These are phyloP conservation scores for Solanum sejunctum DNA, from an alignment of 257 asterid genomes.

Conservation along the genomic window DNA sequence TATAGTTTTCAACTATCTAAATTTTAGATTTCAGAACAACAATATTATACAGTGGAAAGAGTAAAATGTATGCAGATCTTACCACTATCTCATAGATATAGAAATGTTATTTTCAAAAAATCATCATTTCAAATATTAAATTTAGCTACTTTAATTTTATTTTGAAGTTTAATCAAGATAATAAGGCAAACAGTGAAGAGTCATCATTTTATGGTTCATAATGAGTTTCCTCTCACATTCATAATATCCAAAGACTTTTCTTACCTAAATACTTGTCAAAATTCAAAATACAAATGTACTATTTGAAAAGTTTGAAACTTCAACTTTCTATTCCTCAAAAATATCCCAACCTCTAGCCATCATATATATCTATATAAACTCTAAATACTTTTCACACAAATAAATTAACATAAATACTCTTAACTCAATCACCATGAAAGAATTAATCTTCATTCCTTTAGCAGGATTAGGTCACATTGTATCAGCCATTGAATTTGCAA, in stretches of 20 bases:
- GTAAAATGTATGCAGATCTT: too few species aligned
- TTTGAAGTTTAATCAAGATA: too few species aligned
- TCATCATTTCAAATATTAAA: too few species aligned
- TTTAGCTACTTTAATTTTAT: too few species aligned
- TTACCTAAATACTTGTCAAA: neutral
- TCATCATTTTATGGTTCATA: neutral
- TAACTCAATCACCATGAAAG: neutral
- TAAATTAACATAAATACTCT: neutral
- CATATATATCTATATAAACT: neutral
- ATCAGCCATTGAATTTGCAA: constrained; percentile 1
- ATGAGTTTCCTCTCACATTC: neutral
- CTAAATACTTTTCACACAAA: neutral
- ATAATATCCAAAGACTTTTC: neutral
- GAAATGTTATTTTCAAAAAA: too few species aligned
- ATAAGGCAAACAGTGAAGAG: too few species aligned
- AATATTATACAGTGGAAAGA: too few species aligned
- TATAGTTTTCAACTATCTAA: too few species aligned
- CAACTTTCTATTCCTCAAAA: neutral
- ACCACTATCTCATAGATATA: too few species aligned
- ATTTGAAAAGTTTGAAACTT: neutral
- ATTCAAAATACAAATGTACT: neutral
- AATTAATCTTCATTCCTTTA: constrained; percentile 21
- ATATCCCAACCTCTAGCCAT: neutral
- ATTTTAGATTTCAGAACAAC: too few species aligned
- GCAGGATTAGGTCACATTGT: constrained; percentile 33